These are phyloP conservation scores for Hymenotorrendiella dingleyae DNA, from an alignment of 2,329 filamentous ascomycete genomes.

Conservation along the genomic window DNA sequence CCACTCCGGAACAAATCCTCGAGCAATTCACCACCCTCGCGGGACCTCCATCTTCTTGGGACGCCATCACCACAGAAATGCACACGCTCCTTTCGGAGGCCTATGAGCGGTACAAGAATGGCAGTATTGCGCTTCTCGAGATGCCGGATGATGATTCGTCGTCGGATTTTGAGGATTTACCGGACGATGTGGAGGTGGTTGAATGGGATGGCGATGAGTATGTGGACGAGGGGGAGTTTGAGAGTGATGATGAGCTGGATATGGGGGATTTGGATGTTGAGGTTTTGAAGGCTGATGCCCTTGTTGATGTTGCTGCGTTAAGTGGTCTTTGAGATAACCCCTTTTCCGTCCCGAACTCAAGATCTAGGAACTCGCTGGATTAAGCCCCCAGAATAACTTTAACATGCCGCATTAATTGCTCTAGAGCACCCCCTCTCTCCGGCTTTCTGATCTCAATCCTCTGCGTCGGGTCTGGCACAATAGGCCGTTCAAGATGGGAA, in stretches of 20 bases:
- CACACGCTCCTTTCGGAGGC: neutral
- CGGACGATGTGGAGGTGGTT: constrained; percentile 2
- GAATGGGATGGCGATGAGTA: constrained; percentile 11
- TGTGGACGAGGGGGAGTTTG: too few species aligned
- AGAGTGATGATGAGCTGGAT: neutral
- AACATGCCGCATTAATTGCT: too few species aligned
- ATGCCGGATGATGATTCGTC: constrained; percentile 10
- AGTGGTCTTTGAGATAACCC: too few species aligned
- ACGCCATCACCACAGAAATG: neutral
- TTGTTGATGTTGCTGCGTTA: too few species aligned
- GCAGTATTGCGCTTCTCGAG: neutral
- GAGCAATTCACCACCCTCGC: neutral
- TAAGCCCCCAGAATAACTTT: too few species aligned
- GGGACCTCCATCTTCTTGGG: neutral
- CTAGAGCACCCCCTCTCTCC: too few species aligned
- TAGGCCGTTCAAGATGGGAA: too few species aligned
- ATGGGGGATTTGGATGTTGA: constrained; percentile 10
- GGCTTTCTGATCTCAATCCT: too few species aligned
- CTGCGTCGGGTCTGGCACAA: too few species aligned
- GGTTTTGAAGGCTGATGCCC: constrained; percentile 1
- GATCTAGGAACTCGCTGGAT: too few species aligned
- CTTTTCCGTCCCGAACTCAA: too few species aligned
- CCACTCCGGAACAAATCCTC: neutral
- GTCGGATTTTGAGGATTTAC: constrained; percentile 4
- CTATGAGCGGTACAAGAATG: neutral